Conservation (phyloP, 1,284 basidiomycete genomes). For the Cutaneotrichosporon curvatum region DNA sequence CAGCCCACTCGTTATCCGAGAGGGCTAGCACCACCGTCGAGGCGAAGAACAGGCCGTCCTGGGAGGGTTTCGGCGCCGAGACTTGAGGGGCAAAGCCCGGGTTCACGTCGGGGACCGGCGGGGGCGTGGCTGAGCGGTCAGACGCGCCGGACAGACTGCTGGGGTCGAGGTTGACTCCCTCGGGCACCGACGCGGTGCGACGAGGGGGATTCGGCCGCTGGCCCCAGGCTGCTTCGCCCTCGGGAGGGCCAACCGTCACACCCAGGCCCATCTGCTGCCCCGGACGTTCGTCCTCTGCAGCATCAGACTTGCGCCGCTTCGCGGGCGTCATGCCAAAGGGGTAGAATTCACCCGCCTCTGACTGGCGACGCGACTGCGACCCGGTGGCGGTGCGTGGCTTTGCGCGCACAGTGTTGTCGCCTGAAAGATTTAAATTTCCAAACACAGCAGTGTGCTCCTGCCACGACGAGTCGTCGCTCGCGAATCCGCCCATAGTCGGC, state of each 20-base stretch:
- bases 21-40: constrained; percentile 16
- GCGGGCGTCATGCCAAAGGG: constrained; percentile 2
- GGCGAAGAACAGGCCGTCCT: constrained; percentile 23
- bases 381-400: constrained; percentile 8
- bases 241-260: constrained; percentile 13
- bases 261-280: constrained; percentile 20
- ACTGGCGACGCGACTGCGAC: constrained; percentile 5
- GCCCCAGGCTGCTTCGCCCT: background rate
- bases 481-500: constrained; percentile 12
- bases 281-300: constrained; percentile 19
- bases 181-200: constrained; percentile 24
- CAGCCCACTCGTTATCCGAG: constrained; percentile 10
- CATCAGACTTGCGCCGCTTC: constrained; percentile 36
- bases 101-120: constrained; percentile 19
- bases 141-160: constrained; percentile 19
- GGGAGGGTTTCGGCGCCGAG: constrained; percentile 4
- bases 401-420: constrained; percentile 11
- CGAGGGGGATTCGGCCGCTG: constrained; percentile 8
- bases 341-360: background rate
- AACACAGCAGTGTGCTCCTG: constrained; percentile 18
- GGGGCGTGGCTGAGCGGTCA: too few relatives aligned
- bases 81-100: constrained; percentile 1
- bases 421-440: constrained; percentile 11
- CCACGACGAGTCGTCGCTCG: constrained; percentile 14
- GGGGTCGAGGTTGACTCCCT: constrained; percentile 5